Evolutionary conservation across 495 filamentous ascomycete genomes (phyloP), one percentile per base, ranked within the genome.

Genomic region (Darksidea phi): DNA sequence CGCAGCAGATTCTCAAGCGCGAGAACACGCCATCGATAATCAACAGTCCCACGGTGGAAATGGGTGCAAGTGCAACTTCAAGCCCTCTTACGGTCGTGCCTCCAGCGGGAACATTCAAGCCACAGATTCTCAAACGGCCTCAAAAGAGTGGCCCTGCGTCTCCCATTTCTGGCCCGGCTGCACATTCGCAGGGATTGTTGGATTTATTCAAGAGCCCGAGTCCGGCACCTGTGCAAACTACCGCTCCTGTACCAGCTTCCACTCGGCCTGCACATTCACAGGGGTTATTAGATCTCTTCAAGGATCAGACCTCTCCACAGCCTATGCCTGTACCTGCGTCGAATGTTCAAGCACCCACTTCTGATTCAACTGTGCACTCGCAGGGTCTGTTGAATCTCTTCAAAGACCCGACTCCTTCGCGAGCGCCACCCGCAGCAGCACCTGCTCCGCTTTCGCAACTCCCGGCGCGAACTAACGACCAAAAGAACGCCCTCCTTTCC

Each of bases 401-500:
- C 28, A 32, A 32, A 32, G 28, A 10, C 28, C 28, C 3, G 28
- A 32, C 28, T 32, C 4, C 28, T 32, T 10, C 28, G 28, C 26
- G 6, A 57, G 13, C 43, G 32, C 28, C 60, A 18, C 54, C 53
- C 36, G 51, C 59, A 42, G 59, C 59, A 37, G 18, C 66, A 57
- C 37, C 61, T 21, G 24, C 59, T 37, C 18, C 55, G 24, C 21
- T 61, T 64, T 42, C 67, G 77, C 36, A 61, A 74, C 32, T 63
- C 55, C 49, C 58, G 46, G 18, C 42, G 11, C 50, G 52, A 0
- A 34, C 65, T 1, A 15, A 24, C 75, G 83, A 88, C 10, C 89
- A 94, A 55, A 84, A 79, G 63, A 84, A 86, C 36, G 76, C 82
- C 10, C 75, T 92, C 11, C 79, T 91, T 12, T 88, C 84, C 7